Base-by-base conservation (phyloP, 2,329 filamentous ascomycete species). In the Aureobasidium musti region DNA sequence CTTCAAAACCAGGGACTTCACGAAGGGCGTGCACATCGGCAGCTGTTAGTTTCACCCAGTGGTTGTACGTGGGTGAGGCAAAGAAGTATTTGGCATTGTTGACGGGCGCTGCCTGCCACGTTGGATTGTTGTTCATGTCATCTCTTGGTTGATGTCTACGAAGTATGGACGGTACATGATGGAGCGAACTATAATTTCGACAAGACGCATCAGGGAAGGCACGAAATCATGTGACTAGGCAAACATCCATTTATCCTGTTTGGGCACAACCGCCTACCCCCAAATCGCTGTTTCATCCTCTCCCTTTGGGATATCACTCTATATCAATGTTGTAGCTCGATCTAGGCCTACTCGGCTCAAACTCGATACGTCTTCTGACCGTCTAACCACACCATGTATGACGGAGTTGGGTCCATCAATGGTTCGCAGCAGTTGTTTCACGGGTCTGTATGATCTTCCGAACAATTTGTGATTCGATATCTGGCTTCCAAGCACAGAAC, bases 1-100 rank as follows among this genome's bases (percentile, higher is more conserved):
- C 83, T 77, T 81, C 79, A 72, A 84, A 87, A 2, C 79, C 82
- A 7, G 73, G 74, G 50, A 81, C 79, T 63, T 77, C 75, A 28
- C 78, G 77, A 39, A 88, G 76, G 10, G 76, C 75, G 71, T 86
- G 84, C 45, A 89, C 80, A 74, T 87, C 84, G 33, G 78, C 77
- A 19, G 80, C 79, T 0, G 83, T 82, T 69, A 89, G 79, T 73
- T 87, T 87, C 75, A 87, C 86, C 87, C 87, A 89, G 73, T 80
- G 74, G 76, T 84, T 82, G 75, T 82, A 87, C 10, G 87, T 89
- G n/a, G 83, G 82, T 6, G 87, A 88, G 41, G 80, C 80, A 54
- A 78, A 76, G 75, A 86, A 87, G 79, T 84, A 87, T 74, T 83
- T 86, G 43, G 82, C 82, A 19, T 86, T 84, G 69, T 87, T 87